phyloP scores from a whole-genome alignment of 176 grass and related monocot genomes.

The Musa troglodytarum region DNA sequence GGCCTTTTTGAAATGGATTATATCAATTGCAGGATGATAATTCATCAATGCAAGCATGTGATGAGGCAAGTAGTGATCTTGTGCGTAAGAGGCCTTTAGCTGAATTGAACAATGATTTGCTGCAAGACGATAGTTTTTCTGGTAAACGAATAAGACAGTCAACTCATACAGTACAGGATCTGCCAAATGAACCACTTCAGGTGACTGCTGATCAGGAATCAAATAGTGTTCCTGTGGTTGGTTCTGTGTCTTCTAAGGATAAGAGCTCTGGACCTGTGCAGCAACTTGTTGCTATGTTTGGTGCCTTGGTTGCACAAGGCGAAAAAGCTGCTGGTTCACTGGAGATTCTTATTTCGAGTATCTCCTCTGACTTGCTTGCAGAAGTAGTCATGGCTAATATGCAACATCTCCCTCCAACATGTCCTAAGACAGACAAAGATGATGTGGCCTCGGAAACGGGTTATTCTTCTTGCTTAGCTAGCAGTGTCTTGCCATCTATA shows the following conservation, averaged over 20 bases:
- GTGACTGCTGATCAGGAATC: conserved; percentile 20
- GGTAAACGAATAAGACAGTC: conserved; percentile 55
- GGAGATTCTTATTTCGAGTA: conserved; percentile 74
- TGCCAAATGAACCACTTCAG: conserved; percentile 22
- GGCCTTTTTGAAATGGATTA: background rate
- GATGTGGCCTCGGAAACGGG: conserved; percentile 20
- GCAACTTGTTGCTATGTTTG: conserved; percentile 92
- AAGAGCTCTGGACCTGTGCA: conserved; percentile 78
- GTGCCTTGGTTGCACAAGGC: conserved; percentile 71
- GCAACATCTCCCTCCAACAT: conserved; percentile 57
- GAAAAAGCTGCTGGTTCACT: conserved; percentile 66
- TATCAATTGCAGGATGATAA: conserved; percentile 18
- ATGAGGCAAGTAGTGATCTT: conserved; percentile 55
- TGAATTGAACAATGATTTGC: conserved; percentile 39
- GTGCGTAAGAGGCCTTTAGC: conserved; percentile 46
- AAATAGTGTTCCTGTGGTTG: conserved; percentile 27
- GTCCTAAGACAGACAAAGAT: conserved; percentile 42
- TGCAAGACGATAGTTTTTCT: conserved; percentile 47
- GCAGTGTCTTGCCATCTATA: conserved; percentile 8
- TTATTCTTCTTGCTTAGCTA: conserved; percentile 10
- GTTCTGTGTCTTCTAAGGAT: conserved; percentile 28
- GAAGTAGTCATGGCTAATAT: conserved; percentile 95
- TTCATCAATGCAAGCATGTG: conserved; percentile 23
- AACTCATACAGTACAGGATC: conserved; percentile 23
- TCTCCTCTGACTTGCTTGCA: conserved; percentile 76